Base-by-base conservation (phyloP, 225 moss, liverwort and hornwort genomes). In the Climacium dendroides region DNA sequence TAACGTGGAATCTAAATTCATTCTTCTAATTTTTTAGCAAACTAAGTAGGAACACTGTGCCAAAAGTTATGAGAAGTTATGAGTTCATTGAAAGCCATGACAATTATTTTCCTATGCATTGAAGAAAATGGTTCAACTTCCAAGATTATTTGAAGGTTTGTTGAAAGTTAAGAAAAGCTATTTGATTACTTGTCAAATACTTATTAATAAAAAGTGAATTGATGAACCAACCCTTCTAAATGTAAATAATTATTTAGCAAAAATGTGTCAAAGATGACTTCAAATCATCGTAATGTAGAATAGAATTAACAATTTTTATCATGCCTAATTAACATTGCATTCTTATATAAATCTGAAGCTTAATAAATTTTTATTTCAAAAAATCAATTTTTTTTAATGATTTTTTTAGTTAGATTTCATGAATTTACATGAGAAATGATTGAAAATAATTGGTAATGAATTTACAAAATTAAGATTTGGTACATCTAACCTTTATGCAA, bases 401-500 rank as follows among this genome's bases (percentile, higher is more conserved):
- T 19, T 50, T 0, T 34, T 74, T 50, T 7, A 48, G 11, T 32
- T 48, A 5, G 48, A 30, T 7, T 48, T 32, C 1, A 32, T 48
- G 19, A 1, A 74, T 30, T 48, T 48, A 48, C 0, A 32, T 2
- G 32, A 50, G 20, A 74, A 50, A 74, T 20, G 32, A 74, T 50
- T 41, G 8, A 25, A 25, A 25, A 15, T 25, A 15, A 41, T 25
- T 32, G 22, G 5, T 8, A 22, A 34, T 52, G 8, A 52, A 8
- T 52, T 52, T 8, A 8, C 3, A 35, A 35, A 35, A 34, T 35
- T 53, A 52, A 35, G 2, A 35, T 23, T 35, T 75, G 14, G 23
- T 2, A 7, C 5, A 1, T 53, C 0, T 53, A 53, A 14, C 3
- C 2, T 53, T 23, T 14, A 5, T 0, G 34, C 48, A 32, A 4